A percentile compares a stretch with the other conserved stretches of the same genome.
Conservation (phyloP, 768 basidiomycete genomes). For the Tricholoma saponaceum region DNA sequence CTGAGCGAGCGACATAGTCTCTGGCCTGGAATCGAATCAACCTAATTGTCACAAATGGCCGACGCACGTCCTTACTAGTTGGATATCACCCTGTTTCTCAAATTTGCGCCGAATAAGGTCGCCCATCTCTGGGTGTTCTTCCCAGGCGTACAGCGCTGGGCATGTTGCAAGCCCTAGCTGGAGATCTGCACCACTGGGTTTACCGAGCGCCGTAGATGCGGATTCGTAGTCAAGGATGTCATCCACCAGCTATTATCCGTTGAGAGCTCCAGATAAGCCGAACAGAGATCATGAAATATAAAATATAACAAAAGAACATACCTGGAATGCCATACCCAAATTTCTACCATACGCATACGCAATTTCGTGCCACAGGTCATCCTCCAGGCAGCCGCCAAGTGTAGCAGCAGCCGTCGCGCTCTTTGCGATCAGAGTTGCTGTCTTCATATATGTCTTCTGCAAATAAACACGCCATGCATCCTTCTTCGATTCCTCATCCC, state of each 20-base stretch:
- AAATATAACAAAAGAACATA: slow-evolving; percentile 26
- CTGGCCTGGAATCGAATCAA: slow-evolving; percentile 49
- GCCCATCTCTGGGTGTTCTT: slow-evolving; percentile 86
- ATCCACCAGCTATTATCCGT: slow-evolving; percentile 72
- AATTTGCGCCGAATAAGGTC: slow-evolving; percentile 84
- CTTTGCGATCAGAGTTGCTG: slow-evolving; percentile 92
- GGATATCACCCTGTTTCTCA: slow-evolving; percentile 78
- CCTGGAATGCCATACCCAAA: slow-evolving; percentile 94
- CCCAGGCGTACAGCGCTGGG: slow-evolving; percentile 92
- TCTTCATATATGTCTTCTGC: slow-evolving; percentile 92
- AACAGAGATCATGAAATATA: neutral
- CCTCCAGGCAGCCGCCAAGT: slow-evolving; percentile 78
- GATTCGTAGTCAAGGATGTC: slow-evolving; percentile 93
- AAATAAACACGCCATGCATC: slow-evolving; percentile 79
- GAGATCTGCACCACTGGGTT: slow-evolving; percentile 86
- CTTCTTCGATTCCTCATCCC: slow-evolving; percentile 15
- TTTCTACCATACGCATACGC: slow-evolving; percentile 95
- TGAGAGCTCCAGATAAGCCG: neutral
- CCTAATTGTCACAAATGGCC: neutral
- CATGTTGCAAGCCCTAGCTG: slow-evolving; percentile 86
- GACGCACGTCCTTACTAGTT: slow-evolving; percentile 46
- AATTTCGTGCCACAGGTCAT: slow-evolving; percentile 86
- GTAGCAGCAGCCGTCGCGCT: slow-evolving; percentile 81
- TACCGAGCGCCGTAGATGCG: slow-evolving; percentile 71
- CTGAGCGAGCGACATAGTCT: slow-evolving; percentile 67